Evolutionary conservation across 2,329 filamentous ascomycete species (phyloP).

Genomic region (Didymella exigua): DNA sequence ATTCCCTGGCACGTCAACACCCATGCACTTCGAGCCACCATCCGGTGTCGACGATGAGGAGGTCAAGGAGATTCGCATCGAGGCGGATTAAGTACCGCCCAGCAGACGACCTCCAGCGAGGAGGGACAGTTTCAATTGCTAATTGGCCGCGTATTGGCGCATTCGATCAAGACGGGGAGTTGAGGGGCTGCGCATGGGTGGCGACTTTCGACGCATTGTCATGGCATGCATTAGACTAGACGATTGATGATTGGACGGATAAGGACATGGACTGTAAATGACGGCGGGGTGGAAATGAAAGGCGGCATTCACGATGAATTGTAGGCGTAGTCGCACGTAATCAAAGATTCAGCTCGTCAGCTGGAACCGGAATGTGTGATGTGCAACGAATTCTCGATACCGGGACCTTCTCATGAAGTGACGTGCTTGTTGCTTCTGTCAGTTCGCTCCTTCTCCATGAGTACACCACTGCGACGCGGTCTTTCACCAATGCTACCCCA

Average conservation of each 20-base stretch:
- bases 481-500: too few species aligned
- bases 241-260: not conserved
- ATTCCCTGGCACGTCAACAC: slow-evolving; percentile 27
- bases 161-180: not conserved
- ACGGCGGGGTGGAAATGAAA: not conserved
- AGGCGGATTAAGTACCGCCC: not conserved
- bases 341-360: slow-evolving; percentile 6
- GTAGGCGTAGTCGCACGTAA: slow-evolving; percentile 1
- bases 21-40: slow-evolving; percentile 23
- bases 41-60: slow-evolving; percentile 27
- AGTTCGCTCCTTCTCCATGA: too few species aligned
- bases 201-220: slow-evolving; percentile 2
- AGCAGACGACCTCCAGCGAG: not conserved
- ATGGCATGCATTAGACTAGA: slow-evolving; percentile 18
- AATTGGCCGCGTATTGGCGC: not conserved
- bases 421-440: too few species aligned
- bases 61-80: slow-evolving; percentile 29
- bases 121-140: not conserved
- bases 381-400: too few species aligned
- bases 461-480: too few species aligned
- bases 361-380: not conserved
- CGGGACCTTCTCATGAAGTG: too few species aligned
- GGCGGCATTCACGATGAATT: slow-evolving; percentile 1
- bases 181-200: not conserved
- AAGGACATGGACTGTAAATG: slow-evolving; percentile 5